Conservation (phyloP, 331 rosid genomes). For the Dryas integrifolia region DNA sequence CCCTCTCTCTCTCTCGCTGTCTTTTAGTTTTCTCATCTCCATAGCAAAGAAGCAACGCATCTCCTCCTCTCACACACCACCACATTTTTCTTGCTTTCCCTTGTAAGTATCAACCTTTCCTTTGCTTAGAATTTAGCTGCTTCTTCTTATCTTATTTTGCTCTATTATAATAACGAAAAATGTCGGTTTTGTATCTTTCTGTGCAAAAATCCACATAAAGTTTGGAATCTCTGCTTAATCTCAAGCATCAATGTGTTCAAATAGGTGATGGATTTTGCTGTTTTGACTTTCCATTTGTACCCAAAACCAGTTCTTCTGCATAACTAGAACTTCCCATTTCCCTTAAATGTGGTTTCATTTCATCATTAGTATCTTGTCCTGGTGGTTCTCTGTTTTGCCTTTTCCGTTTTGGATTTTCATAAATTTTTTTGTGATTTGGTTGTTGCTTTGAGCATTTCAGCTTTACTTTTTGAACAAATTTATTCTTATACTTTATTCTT, state of each 20-base stretch:
- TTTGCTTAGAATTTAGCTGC: constrained; percentile 49
- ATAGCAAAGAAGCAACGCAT: constrained; percentile 74
- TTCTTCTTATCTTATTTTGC: constrained; percentile 26
- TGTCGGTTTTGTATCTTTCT: constrained; percentile 52
- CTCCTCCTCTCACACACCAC: constrained; percentile 40
- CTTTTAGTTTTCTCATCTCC: constrained; percentile 28
- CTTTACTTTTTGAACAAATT: constrained; percentile 18
- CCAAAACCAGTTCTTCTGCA: constrained; percentile 1
- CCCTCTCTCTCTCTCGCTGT: constrained; percentile 11
- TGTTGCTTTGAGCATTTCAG: constrained; percentile 22
- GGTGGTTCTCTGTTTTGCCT: constrained; percentile 19
- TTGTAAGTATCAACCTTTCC: constrained; percentile 68
- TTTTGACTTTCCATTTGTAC: constrained; percentile 33
- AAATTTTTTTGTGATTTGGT: constrained; percentile 19
- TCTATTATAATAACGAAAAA: constrained; percentile 19
- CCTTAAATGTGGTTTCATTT: constrained; percentile 20
- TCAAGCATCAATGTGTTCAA: constrained; percentile 40
- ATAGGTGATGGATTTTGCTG: constrained; percentile 33
- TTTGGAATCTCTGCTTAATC: constrained; percentile 53
- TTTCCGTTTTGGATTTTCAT: constrained; percentile 31
- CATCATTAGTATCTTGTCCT: constrained; percentile 24
- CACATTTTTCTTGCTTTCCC: constrained; percentile 53
- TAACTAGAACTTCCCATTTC: constrained; percentile 15
- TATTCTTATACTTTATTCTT: constrained; percentile 28
- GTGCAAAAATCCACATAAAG: constrained; percentile 47